Percentiles rank a stretch among this genome's conserved stretches.
Evolutionary conservation across 2,329 filamentous ascomycete genomes (phyloP).

Genomic region (Fusarium verticillioides): DNA sequence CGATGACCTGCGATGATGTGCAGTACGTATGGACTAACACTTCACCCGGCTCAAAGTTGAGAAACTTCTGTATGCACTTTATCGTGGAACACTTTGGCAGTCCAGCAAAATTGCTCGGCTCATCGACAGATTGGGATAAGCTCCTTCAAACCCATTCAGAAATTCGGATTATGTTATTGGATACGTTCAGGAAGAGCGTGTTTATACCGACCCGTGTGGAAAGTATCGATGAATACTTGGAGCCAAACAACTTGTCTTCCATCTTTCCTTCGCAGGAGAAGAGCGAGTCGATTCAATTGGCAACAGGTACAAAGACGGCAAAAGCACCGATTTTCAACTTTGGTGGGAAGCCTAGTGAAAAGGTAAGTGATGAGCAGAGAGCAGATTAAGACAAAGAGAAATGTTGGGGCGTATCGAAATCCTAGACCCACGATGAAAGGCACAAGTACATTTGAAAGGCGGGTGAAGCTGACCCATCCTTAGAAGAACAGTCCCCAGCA

Average conservation of each 20-base stretch:
- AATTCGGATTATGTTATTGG: background rate
- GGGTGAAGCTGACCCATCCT: background rate
- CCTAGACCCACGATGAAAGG: too few relatives aligned
- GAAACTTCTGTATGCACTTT: background rate
- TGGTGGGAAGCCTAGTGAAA: background rate
- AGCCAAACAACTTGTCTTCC: rapidly evolving
- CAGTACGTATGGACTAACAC: background rate
- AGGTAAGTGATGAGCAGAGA: background rate
- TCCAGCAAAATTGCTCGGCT: background rate
- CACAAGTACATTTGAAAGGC: too few relatives aligned
- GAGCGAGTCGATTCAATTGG: too few relatives aligned
- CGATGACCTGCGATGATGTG: background rate
- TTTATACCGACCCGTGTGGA: too few relatives aligned
- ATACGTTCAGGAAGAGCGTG: background rate
- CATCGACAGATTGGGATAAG: background rate
- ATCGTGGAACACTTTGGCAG: background rate
- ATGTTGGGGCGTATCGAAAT: too few relatives aligned
- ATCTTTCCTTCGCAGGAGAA: background rate
- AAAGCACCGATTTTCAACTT: background rate
- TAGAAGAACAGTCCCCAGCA: background rate
- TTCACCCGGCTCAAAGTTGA: background rate
- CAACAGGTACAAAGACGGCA: rapidly evolving
- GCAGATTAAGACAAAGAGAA: background rate
- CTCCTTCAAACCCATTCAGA: background rate
- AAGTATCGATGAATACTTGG: background rate